phyloP scores from a whole-genome alignment of 768 basidiomycete genomes.

The Xerocomus brunneocitrinus region DNA sequence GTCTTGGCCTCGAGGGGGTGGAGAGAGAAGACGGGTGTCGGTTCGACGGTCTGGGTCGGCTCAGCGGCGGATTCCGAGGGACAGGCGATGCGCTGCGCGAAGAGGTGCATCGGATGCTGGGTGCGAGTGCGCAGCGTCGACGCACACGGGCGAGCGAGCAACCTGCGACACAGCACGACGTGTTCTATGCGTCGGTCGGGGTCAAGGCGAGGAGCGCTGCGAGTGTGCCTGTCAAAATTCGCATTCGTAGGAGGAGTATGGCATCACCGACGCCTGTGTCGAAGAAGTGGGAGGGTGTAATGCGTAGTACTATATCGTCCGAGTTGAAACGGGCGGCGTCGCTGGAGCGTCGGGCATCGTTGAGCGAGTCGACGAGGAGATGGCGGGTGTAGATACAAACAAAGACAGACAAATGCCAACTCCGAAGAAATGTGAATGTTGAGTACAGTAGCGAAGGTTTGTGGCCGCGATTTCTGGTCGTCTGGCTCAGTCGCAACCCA shows the following conservation, averaged over 20 bases:
- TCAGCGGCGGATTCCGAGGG: constrained; percentile 25
- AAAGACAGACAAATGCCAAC: constrained; percentile 9
- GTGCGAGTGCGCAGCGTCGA: constrained; percentile 18
- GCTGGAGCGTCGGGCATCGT: constrained; percentile 22
- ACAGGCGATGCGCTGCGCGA: constrained; percentile 13
- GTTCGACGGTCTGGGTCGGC: constrained; percentile 27
- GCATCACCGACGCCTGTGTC: constrained; percentile 21
- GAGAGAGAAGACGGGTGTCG: constrained; percentile 21
- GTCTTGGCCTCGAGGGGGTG: constrained; percentile 26
- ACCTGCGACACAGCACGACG: constrained; percentile 22
- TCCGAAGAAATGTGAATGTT: too few species aligned
- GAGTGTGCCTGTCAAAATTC: constrained; percentile 5
- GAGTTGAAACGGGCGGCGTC: constrained; percentile 28
- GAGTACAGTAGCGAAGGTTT: too few species aligned
- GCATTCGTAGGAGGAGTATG: constrained; percentile 12
- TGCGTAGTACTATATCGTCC: constrained; percentile 26
- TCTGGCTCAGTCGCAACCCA: too few species aligned
- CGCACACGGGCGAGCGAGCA: constrained; percentile 16
- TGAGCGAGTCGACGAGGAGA: constrained; percentile 3
- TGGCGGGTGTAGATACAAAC: constrained; percentile 24
- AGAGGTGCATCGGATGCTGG: constrained; percentile 19
- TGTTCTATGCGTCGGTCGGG: constrained; percentile 24
- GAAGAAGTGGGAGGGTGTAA: constrained; percentile 1
- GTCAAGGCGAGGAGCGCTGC: not conserved
- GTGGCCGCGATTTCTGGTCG: too few species aligned